Evolutionary conservation across 2,329 filamentous ascomycete species (phyloP).

Genomic region (Xylaria sp.): DNA sequence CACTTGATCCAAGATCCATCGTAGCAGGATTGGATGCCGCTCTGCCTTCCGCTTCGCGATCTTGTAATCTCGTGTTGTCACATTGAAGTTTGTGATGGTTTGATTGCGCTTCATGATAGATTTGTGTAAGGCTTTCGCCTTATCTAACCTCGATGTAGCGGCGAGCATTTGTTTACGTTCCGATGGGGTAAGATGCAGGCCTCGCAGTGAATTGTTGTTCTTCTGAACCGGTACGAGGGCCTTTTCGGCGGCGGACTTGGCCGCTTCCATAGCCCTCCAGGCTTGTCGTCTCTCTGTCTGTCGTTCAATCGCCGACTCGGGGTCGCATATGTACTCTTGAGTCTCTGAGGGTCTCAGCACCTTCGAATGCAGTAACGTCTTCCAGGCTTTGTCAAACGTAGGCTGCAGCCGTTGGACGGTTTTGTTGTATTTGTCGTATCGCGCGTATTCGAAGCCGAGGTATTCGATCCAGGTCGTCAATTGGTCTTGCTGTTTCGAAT

Average conservation of each 20-base stretch:
- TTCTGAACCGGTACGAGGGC: neutral
- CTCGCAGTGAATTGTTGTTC: neutral
- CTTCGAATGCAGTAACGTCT: conserved; percentile 49
- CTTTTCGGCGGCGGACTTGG: neutral
- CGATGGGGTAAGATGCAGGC: neutral
- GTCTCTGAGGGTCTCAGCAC: conserved; percentile 48
- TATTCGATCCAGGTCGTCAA: conserved; percentile 56
- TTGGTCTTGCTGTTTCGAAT: conserved; percentile 48
- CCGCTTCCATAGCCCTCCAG: neutral
- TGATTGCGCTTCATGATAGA: neutral
- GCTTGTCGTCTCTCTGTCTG: neutral
- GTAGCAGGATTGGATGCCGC: neutral
- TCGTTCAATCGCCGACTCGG: neutral
- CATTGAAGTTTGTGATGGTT: neutral
- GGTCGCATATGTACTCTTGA: conserved; percentile 41
- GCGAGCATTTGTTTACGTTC: neutral
- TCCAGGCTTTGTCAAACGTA: conserved; percentile 48
- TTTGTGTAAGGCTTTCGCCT: neutral
- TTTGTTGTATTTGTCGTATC: conserved; percentile 37
- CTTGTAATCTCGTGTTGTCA: neutral
- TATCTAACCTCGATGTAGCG: conserved; percentile 6
- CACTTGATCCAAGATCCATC: conserved; percentile 22
- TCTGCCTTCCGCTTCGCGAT: neutral
- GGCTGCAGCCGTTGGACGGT: conserved; percentile 40
- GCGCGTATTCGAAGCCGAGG: conserved; percentile 47